These are phyloP conservation scores for Funneliformis caledonium DNA, from an alignment of 371 early-diverging fungal species.

Conservation along the genomic window DNA sequence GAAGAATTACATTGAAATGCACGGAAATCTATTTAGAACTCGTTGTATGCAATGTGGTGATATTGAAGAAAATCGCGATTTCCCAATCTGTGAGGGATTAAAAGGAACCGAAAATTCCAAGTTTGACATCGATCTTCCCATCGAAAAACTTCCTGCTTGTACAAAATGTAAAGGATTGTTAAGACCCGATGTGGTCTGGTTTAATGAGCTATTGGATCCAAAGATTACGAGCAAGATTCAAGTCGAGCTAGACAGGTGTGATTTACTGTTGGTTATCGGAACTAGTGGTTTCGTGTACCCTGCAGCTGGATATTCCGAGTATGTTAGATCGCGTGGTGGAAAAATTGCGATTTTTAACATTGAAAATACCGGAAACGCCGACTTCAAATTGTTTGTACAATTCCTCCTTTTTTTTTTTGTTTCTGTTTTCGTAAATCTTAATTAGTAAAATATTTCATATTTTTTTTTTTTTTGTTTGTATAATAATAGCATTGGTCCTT, in stretches of 20 bases:
- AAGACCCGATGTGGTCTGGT: slow-evolving; percentile 44
- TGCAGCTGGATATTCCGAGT: slow-evolving; percentile 38
- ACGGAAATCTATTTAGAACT: slow-evolving; percentile 37
- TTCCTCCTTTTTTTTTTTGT: background rate
- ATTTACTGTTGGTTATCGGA: slow-evolving; percentile 41
- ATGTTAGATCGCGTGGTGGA: slow-evolving; percentile 30
- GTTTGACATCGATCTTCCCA: slow-evolving; percentile 10
- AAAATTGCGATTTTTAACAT: slow-evolving; percentile 42
- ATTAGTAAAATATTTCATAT: background rate
- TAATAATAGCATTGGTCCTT: slow-evolving; percentile 34
- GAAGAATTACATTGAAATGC: slow-evolving; percentile 40
- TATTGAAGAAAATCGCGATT: slow-evolving; percentile 25
- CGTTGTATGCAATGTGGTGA: slow-evolving; percentile 40
- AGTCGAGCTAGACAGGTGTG: slow-evolving; percentile 36
- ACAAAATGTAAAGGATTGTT: slow-evolving; percentile 38
- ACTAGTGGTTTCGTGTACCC: slow-evolving; percentile 44
- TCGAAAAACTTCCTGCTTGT: slow-evolving; percentile 37
- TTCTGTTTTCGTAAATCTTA: background rate
- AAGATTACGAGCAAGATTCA: slow-evolving; percentile 11
- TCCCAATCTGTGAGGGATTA: slow-evolving; percentile 33
- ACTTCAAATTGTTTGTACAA: slow-evolving; percentile 32
- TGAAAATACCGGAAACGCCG: slow-evolving; percentile 13
- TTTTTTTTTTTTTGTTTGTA: background rate
- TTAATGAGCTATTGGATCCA: slow-evolving; percentile 37
- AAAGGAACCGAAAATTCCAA: slow-evolving; percentile 26